Percentiles rank a stretch among this genome's conserved stretches.
These are phyloP conservation scores for Neurospora africana DNA, from an alignment of 495 filamentous ascomycete genomes.

Conservation along the genomic window DNA sequence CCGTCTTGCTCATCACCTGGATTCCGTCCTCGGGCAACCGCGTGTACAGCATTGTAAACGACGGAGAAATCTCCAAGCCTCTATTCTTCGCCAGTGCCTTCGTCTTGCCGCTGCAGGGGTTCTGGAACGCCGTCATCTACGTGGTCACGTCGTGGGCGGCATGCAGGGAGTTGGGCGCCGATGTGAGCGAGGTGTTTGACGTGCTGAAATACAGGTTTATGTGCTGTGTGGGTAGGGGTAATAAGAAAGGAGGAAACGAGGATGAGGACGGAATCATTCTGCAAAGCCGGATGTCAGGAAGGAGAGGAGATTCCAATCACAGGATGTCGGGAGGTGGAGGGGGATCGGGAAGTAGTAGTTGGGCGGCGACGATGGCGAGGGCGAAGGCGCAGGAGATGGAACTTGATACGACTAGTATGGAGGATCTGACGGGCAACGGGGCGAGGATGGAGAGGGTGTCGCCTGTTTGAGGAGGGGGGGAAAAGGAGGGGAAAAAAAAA, in stretches of 20 bases:
- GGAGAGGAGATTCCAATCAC: neutral
- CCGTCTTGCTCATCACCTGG: conserved; percentile 73
- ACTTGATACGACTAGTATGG: conserved; percentile 9
- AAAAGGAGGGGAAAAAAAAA: neutral
- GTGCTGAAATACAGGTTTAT: neutral
- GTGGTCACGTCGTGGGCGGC: conserved; percentile 48
- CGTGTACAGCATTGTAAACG: conserved; percentile 55
- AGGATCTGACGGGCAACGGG: conserved; percentile 10
- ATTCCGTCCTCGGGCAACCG: conserved; percentile 74
- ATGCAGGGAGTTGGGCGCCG: conserved; percentile 25
- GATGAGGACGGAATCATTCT: neutral
- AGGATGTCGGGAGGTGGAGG: neutral
- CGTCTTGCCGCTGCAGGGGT: conserved; percentile 74
- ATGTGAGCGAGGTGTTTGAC: neutral
- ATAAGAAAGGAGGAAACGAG: neutral
- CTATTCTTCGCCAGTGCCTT: conserved; percentile 64
- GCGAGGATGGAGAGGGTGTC: conserved; percentile 2
- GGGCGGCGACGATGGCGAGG: conserved; percentile 1
- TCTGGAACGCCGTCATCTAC: conserved; percentile 81
- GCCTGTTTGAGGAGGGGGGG: conserved; percentile 1
- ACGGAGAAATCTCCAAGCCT: conserved; percentile 40
- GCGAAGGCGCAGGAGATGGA: conserved; percentile 6
- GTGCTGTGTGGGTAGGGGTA: neutral
- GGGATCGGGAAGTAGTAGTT: neutral
- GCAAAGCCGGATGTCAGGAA: neutral